Conservation (phyloP, 805 yeast species). For the Hanseniaspora thailandica region DNA sequence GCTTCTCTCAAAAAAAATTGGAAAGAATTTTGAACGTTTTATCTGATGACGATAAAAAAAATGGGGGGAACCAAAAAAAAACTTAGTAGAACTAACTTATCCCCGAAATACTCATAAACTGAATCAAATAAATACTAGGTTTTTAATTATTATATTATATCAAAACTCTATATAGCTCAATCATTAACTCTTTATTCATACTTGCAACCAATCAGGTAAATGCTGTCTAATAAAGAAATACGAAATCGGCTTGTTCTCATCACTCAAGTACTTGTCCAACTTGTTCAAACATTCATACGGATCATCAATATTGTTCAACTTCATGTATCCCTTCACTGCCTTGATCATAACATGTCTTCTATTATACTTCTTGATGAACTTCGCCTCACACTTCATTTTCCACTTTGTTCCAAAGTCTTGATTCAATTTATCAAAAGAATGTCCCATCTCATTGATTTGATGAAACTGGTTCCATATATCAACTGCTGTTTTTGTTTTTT, state of each 20-base stretch:
- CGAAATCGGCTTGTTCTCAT: slow-evolving; percentile 16
- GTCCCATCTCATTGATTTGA: slow-evolving; percentile 15
- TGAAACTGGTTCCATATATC: slow-evolving; percentile 19
- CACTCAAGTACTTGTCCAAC: slow-evolving; percentile 12
- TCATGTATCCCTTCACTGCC: slow-evolving; percentile 16
- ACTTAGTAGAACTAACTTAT: no score
- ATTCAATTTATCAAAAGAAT: slow-evolving; percentile 16
- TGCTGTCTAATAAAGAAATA: slow-evolving; percentile 16
- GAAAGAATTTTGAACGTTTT: no score
- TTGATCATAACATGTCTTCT: slow-evolving; percentile 17
- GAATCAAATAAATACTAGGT: no score
- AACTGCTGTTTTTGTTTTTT: slow-evolving; percentile 15
- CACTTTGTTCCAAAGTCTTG: slow-evolving; percentile 17
- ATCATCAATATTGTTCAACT: slow-evolving; percentile 8
- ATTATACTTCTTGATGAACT: slow-evolving; percentile 18
- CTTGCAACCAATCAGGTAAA: slow-evolving; percentile 16
- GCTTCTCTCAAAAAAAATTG: not conserved
- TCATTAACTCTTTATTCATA: not conserved
- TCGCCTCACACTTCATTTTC: slow-evolving; percentile 17
- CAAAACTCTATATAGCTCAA: not conserved
- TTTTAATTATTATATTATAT: not conserved
- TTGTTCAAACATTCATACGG: slow-evolving; percentile 13
- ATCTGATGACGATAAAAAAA: no score
- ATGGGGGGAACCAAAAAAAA: no score
- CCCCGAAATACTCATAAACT: no score